Conservation (phyloP, 164 flowering plant species). For the Magnolia changhungtana region DNA sequence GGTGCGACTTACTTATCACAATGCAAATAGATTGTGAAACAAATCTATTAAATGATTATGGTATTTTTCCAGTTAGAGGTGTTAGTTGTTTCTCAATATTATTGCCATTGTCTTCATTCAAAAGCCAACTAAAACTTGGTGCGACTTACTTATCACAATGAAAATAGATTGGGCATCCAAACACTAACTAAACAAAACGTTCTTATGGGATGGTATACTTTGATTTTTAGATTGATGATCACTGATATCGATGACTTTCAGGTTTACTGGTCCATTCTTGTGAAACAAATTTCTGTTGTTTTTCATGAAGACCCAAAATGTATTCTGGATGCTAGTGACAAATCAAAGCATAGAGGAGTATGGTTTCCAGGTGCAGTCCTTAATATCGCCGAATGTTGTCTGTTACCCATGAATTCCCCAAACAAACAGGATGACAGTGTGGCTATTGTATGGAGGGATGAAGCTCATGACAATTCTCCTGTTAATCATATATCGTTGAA, state of each 20-base stretch:
- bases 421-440: constrained; percentile 53
- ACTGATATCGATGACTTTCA: constrained; percentile 18
- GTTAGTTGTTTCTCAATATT: too few relatives aligned
- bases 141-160: neutral
- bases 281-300: constrained; percentile 63
- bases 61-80: constrained; percentile 1
- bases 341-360: constrained; percentile 61
- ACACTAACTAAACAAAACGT: too few relatives aligned
- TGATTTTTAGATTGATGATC: constrained; percentile 6
- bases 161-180: neutral
- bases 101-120: too few relatives aligned
- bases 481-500: constrained; percentile 54
- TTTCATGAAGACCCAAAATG: constrained; percentile 63
- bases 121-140: too few relatives aligned
- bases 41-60: too few relatives aligned
- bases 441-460: constrained; percentile 83
- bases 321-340: constrained; percentile 56
- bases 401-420: constrained; percentile 41
- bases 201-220: neutral
- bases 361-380: constrained; percentile 84
- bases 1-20: too few relatives aligned
- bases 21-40: too few relatives aligned
- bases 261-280: constrained; percentile 72
- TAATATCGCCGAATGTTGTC: constrained; percentile 87
- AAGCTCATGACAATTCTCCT: constrained; percentile 55